Base-by-base conservation (phyloP, 805 yeast genomes). In the Starmerella roubikii region DNA sequence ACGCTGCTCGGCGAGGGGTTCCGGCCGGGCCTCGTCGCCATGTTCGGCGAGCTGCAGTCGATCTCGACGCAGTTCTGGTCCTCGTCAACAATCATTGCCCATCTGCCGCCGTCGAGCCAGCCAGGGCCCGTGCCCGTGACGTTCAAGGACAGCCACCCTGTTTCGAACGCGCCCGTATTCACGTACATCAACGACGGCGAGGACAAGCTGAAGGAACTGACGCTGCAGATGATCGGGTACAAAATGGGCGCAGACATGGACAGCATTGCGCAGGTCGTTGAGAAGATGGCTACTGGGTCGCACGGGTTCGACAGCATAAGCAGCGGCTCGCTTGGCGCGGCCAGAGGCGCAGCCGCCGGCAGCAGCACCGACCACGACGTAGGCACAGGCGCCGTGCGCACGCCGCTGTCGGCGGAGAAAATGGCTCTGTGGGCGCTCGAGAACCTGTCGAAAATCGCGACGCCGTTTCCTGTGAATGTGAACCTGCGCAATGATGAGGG, bases 141-240 rank as follows among this genome's bases (percentile, higher is more conserved):
- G n/a, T 78, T 91, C 72, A 39, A 71, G 68, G 47, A 67, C 66
- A 47, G 71, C 68, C 32, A 17, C 17, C 27, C 34, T 4, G 30
- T 19, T 5, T 7, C 33, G 3, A 30, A 15, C 22, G 29, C 45
- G 29, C 31, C 57, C 48, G 67, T 82, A 1, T 91, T 91, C 59
- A 85, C 97, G 0, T 91, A 91, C 54, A 70, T 84, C 32, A 96
- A 91, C 61, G 98, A 91, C 55, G 81, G 95, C 9, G 98, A 91
- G 59, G 71, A 91, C 48, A 95, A 88, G 59, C 69, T 91, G 55
- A 82, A 88, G 55, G 98, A 91, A 61, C 66, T 91, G 46, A 98
- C 98, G 2, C 67, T 91, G 51, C 97, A 91, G 37, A 91, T 91
- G 51, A 95, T 91, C 30, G 98, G 98, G 2, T 66, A 86, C 59